Conservation (phyloP, 305 asterid species). For the Fraxinus sp. region DNA sequence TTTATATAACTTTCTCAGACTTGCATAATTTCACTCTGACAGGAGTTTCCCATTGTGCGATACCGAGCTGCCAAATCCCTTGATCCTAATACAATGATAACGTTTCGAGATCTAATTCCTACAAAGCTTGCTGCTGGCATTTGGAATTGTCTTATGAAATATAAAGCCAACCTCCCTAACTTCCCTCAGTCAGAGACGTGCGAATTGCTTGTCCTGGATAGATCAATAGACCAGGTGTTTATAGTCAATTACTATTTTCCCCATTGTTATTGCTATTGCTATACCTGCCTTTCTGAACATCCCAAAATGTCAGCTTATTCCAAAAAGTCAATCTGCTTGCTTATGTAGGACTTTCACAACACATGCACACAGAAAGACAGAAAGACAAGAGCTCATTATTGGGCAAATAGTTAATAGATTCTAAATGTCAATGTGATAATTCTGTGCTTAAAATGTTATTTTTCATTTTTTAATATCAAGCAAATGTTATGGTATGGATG, state of each 20-base stretch:
- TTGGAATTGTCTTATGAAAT: slow-evolving; percentile 89
- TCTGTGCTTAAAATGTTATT: not conserved
- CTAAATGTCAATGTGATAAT: not conserved
- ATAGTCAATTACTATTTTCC: not conserved
- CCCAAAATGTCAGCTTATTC: not conserved
- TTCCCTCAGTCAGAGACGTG: slow-evolving; percentile 96
- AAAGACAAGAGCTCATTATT: not conserved
- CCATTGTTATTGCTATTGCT: slow-evolving; percentile 2
- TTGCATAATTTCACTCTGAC: slow-evolving; percentile 36
- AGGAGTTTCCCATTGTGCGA: slow-evolving; percentile 96
- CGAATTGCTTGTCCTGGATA: slow-evolving; percentile 89
- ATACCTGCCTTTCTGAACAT: not conserved
- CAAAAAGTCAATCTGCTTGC: not conserved
- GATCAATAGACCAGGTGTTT: slow-evolving; percentile 95
- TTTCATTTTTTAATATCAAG: not conserved
- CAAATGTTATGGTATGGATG: not conserved
- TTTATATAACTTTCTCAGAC: slow-evolving; percentile 5
- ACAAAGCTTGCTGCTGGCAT: slow-evolving; percentile 97
- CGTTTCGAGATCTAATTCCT: slow-evolving; percentile 92
- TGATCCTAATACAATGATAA: slow-evolving; percentile 89
- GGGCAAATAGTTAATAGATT: not conserved
- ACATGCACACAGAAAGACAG: not conserved
- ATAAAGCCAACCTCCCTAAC: slow-evolving; percentile 74
- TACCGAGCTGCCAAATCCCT: slow-evolving; percentile 95
- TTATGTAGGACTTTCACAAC: not conserved